Conservation (phyloP, 257 asterid species). For the Dorcoceras hygrometricum region DNA sequence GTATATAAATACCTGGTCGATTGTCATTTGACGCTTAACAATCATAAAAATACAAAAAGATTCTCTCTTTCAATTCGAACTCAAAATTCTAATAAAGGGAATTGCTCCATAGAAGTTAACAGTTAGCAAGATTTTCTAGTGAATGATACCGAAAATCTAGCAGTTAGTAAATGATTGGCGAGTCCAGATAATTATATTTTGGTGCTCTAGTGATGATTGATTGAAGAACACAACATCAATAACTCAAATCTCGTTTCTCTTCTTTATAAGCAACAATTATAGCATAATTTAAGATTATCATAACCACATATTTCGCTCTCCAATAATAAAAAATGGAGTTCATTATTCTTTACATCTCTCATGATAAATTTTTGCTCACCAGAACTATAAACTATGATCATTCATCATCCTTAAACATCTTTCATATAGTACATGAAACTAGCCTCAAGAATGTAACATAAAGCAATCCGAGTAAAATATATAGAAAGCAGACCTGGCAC, state of each 20-base stretch:
- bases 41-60: too few relatives aligned
- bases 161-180: not conserved
- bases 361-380: slow-evolving; percentile 5
- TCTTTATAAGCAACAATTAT: too few relatives aligned
- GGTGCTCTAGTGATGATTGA: not conserved
- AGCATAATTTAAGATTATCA: too few relatives aligned
- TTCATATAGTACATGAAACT: not conserved
- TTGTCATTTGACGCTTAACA: too few relatives aligned
- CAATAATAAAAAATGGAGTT: not conserved
- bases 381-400: too few relatives aligned
- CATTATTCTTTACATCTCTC: not conserved
- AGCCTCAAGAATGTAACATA: not conserved
- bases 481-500: slow-evolving; percentile 28
- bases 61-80: too few relatives aligned
- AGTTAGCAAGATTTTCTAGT: not conserved
- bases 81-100: too few relatives aligned
- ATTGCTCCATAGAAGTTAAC: not conserved
- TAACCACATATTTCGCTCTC: not conserved
- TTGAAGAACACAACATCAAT: not conserved
- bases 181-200: not conserved
- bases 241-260: not conserved
- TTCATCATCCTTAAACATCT: not conserved
- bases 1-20: too few relatives aligned
- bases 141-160: not conserved
- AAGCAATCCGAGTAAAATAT: slow-evolving; percentile 11